phyloP scores from a whole-genome alignment of 495 filamentous ascomycete genomes.

The Geopyxis carbonaria region DNA sequence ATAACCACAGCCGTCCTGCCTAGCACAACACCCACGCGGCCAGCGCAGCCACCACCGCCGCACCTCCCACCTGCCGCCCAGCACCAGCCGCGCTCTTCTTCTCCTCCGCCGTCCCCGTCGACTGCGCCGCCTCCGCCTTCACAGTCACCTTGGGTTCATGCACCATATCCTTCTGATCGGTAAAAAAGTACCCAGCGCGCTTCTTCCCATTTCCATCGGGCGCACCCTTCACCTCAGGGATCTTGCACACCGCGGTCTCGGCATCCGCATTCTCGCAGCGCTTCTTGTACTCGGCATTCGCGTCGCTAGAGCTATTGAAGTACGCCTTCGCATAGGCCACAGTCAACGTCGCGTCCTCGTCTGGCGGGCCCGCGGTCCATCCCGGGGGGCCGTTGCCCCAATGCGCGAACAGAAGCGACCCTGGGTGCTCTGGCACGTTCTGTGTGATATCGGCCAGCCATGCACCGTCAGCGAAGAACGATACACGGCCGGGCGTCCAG shows the following conservation, averaged over 20 bases:
- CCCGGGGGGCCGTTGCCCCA: slow-evolving; percentile 52
- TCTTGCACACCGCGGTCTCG: slow-evolving; percentile 32
- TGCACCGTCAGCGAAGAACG: slow-evolving; percentile 43
- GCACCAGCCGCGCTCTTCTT: too few species aligned
- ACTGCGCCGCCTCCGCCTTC: too few species aligned
- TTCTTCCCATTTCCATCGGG: too few species aligned
- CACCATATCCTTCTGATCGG: too few species aligned
- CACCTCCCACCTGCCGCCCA: too few species aligned
- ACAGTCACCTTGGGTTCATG: too few species aligned
- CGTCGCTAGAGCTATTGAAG: slow-evolving; percentile 43
- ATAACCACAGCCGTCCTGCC: too few species aligned
- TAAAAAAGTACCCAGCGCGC: too few species aligned
- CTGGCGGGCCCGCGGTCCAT: slow-evolving; percentile 50
- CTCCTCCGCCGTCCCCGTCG: too few species aligned
- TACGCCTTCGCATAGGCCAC: slow-evolving; percentile 51
- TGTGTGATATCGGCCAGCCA: slow-evolving; percentile 36
- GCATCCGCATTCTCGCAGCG: slow-evolving; percentile 31
- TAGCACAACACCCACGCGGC: too few species aligned
- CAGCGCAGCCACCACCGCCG: too few species aligned
- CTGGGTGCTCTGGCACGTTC: slow-evolving; percentile 35
- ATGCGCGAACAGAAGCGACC: slow-evolving; percentile 46
- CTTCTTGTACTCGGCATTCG: slow-evolving; percentile 29
- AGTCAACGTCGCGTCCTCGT: slow-evolving; percentile 35
- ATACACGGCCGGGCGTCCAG: slow-evolving; percentile 37
- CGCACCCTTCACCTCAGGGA: slow-evolving; percentile 34